Conservation (phyloP, 176 grass and related monocot genomes). For the Saccharum officinarum region DNA sequence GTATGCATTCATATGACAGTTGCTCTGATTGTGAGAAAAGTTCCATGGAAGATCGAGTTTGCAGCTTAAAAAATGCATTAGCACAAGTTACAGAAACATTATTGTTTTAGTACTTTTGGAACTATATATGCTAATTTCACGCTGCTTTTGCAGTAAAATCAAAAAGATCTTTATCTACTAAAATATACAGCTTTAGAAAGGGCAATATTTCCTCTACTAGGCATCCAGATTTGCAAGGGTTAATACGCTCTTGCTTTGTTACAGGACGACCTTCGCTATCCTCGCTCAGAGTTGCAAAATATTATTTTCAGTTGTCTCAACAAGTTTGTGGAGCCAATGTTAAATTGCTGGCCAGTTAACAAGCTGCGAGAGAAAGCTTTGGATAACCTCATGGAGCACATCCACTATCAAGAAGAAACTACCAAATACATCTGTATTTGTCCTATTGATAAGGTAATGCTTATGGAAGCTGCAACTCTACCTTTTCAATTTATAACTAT, state of each 20-base stretch:
- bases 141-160: not conserved
- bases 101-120: not conserved
- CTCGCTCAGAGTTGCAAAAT: conserved; percentile 35
- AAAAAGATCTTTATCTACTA: not conserved
- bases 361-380: not conserved
- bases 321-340: conserved; percentile 53
- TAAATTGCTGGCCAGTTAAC: conserved; percentile 22
- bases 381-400: not conserved
- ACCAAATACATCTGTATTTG: not conserved
- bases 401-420: not conserved
- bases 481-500: not conserved
- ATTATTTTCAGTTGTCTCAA: conserved; percentile 37
- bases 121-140: not conserved
- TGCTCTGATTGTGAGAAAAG: not conserved
- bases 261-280: conserved; percentile 52
- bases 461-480: not conserved
- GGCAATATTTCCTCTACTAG: not conserved
- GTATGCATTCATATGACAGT: not conserved
- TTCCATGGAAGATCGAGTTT: not conserved
- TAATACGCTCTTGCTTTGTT: not conserved
- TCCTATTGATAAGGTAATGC: conserved; percentile 14
- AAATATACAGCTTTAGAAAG: not conserved
- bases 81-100: not conserved
- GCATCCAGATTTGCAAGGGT: not conserved
- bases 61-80: not conserved